Conservation (phyloP, 2,329 filamentous ascomycete genomes). For the Fusarium azukiicola region DNA sequence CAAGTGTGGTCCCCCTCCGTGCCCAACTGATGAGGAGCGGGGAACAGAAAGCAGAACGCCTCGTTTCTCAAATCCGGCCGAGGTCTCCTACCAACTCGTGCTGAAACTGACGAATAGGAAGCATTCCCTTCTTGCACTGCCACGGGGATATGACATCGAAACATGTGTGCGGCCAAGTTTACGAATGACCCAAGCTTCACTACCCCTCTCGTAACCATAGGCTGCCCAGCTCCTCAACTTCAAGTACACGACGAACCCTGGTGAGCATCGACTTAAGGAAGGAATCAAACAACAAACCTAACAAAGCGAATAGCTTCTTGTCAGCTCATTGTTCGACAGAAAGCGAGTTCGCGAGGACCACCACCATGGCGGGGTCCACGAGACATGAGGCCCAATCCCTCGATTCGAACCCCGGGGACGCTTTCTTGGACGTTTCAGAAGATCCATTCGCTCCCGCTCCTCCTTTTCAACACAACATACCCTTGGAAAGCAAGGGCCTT, state of each 20-base stretch:
- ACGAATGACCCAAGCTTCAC: background rate
- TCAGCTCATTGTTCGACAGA: background rate
- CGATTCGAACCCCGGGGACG: background rate
- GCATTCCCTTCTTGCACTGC: background rate
- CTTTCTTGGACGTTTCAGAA: background rate
- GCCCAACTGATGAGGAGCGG: background rate
- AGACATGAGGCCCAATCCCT: background rate
- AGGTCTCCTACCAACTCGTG: background rate
- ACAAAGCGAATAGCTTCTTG: background rate
- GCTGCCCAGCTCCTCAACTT: background rate
- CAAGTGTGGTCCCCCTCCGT: background rate
- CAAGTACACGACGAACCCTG: background rate
- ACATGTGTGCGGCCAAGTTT: background rate
- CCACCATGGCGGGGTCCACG: background rate
- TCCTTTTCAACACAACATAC: background rate
- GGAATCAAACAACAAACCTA: background rate
- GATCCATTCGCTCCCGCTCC: background rate
- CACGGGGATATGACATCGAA: background rate
- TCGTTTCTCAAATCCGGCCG: conserved; percentile 3
- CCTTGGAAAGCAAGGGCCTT: background rate
- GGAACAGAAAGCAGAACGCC: background rate
- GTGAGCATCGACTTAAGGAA: background rate
- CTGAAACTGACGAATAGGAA: background rate
- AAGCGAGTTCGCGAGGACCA: background rate
- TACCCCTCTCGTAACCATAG: background rate